These are phyloP conservation scores for Cyclanthera cordifolia DNA, from an alignment of 306 rosid genomes.

Conservation along the genomic window DNA sequence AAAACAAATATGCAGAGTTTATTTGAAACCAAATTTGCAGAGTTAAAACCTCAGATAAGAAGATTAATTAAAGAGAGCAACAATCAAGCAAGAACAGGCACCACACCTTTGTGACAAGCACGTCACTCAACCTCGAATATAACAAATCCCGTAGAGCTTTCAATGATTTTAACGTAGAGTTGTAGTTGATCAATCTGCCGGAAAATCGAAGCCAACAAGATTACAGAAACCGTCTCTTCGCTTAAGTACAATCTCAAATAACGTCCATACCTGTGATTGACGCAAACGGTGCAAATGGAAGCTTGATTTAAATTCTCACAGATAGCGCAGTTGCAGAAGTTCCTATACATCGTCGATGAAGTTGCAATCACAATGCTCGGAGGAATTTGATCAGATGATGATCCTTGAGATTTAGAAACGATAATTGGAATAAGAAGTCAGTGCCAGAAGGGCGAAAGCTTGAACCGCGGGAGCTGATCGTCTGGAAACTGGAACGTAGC, in stretches of 20 bases:
- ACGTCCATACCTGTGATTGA: slow-evolving; percentile 56
- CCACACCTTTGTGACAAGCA: slow-evolving; percentile 61
- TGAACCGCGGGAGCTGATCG: slow-evolving; percentile 8
- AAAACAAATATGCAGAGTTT: too few species aligned
- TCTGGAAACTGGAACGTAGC: neutral
- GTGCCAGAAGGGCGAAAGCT: neutral
- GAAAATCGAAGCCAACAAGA: neutral
- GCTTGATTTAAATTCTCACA: slow-evolving; percentile 73
- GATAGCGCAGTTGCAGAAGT: slow-evolving; percentile 47
- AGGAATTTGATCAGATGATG: neutral
- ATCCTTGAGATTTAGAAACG: neutral
- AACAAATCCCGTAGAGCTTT: slow-evolving; percentile 64
- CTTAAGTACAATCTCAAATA: neutral
- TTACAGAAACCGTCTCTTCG: neutral
- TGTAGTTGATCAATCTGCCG: slow-evolving; percentile 51
- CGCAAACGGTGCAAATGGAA: slow-evolving; percentile 65
- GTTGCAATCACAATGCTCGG: neutral
- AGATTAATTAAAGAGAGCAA: neutral
- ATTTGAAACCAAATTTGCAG: too few species aligned
- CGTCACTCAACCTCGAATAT: slow-evolving; percentile 52
- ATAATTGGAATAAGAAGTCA: neutral
- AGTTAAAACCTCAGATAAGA: neutral
- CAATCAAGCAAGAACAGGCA: slow-evolving; percentile 23
- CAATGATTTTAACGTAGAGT: slow-evolving; percentile 35
- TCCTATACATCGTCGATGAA: slow-evolving; percentile 38